Base-by-base conservation (phyloP, 805 yeast genomes). In the Candida nitratophila region DNA sequence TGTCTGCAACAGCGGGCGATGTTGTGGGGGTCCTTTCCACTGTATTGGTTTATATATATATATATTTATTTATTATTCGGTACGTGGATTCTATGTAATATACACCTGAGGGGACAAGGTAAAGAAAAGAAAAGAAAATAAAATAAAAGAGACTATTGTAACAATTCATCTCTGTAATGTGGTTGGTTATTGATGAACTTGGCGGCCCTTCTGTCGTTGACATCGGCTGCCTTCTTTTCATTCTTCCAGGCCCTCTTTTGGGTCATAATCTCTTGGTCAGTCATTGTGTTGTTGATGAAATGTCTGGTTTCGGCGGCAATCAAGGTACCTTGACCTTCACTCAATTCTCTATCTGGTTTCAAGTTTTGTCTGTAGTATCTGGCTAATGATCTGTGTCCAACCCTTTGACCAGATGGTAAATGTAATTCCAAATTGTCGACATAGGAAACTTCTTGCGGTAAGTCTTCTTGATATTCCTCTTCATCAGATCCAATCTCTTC, bases 171-270 rank as follows among this genome's bases (percentile, higher is more conserved):
- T 59, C 95, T 76, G 70, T 65, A 87, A 60, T 93, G 96, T 27
- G 79, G 77, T 73, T 91, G 96, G 72, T 79, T 76, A 65, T 91
- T 93, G 60, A 81, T 69, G 59, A 78, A 78, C 62, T 79, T 85
- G 44, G 79, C 76, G 27, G 86, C 85, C 65, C 66, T 57, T 68
- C 68, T 63, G 64, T 73, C 68, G 67, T 68, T 59, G 68, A 78
- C 63, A 50, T 77, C 81, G 46, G 69, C 68, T 52, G 74, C 50
- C 60, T 67, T 59, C 54, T 56, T 49, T 72, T 81, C 61, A 70
- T 74, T 75, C 45, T 68, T 73, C 81, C 93, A 81, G 6, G 79
- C 76, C 48, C 86, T 69, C 69, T 77, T 76, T 47, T 69, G 65
- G 10, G 53, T 55, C 4, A 73, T 70, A 30, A 69, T 51, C 41